Evolutionary conservation across 2,329 filamentous ascomycete species (phyloP).

Genomic region (Rhexocercosporidium sp.): DNA sequence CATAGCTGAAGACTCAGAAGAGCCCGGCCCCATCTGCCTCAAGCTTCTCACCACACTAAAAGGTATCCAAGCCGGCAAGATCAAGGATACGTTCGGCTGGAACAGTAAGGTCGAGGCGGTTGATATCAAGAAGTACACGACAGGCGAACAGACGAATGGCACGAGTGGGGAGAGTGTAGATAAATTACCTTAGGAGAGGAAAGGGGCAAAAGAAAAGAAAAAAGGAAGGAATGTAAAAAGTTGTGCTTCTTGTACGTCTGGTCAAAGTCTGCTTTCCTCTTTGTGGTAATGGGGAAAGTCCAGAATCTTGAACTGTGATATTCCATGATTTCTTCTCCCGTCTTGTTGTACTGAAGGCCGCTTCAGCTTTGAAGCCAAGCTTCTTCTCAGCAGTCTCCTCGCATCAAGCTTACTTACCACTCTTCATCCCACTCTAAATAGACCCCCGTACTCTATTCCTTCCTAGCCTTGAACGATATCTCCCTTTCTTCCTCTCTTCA

Average conservation of each 20-base stretch:
- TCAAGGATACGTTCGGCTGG: slow-evolving; percentile 63
- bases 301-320: background rate
- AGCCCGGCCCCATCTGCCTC: slow-evolving; percentile 74
- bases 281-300: background rate
- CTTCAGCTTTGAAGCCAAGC: too few species aligned
- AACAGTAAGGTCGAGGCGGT: slow-evolving; percentile 39
- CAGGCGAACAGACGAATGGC: slow-evolving; percentile 31
- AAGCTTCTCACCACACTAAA: slow-evolving; percentile 79
- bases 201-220: background rate
- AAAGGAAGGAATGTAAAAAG: background rate
- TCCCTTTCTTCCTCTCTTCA: too few species aligned
- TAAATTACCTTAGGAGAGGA: slow-evolving; percentile 18
- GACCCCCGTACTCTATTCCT: too few species aligned
- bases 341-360: too few species aligned
- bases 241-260: background rate
- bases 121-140: slow-evolving; percentile 37
- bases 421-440: too few species aligned
- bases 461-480: too few species aligned
- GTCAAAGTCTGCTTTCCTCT: background rate
- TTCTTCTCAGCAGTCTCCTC: too few species aligned
- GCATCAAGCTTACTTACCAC: too few species aligned
- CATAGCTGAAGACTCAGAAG: slow-evolving; percentile 60
- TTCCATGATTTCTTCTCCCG: background rate
- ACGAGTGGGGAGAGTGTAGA: slow-evolving; percentile 28
- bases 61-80: slow-evolving; percentile 83